These are phyloP conservation scores for Ceratonia siliqua DNA, from an alignment of 306 rosid genomes.

Conservation along the genomic window DNA sequence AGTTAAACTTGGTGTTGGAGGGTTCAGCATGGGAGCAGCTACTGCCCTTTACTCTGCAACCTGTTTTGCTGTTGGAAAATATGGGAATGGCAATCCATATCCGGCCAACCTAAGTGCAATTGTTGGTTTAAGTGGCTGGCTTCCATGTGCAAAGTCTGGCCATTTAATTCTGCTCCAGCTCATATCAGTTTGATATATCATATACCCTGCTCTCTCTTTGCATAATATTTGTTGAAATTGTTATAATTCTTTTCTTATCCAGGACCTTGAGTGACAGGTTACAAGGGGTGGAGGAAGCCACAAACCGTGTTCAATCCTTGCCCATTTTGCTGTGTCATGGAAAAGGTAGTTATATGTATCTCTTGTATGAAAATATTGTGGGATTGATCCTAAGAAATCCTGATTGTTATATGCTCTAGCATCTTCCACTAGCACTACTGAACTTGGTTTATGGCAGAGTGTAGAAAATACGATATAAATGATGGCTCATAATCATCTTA, in stretches of 20 bases:
- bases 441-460: background rate
- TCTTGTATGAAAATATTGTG: background rate
- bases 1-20: slow-evolving; percentile 98
- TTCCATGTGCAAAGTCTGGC: slow-evolving; percentile 91
- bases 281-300: slow-evolving; percentile 65
- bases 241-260: slow-evolving; percentile 34
- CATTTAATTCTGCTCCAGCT: slow-evolving; percentile 28
- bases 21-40: slow-evolving; percentile 99
- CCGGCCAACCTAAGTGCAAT: slow-evolving; percentile 79
- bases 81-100: slow-evolving; percentile 68
- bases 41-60: slow-evolving; percentile 85
- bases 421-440: background rate
- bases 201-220: background rate
- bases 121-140: slow-evolving; percentile 99
- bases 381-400: background rate
- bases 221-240: slow-evolving; percentile 16
- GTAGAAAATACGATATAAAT: background rate
- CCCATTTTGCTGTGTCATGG: slow-evolving; percentile 94
- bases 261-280: slow-evolving; percentile 73
- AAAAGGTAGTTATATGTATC: slow-evolving; percentile 55
- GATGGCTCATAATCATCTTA: background rate
- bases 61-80: slow-evolving; percentile 69
- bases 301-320: slow-evolving; percentile 67
- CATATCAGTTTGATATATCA: slow-evolving; percentile 8
- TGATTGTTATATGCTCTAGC: background rate